Evolutionary conservation across 148 eudicot genomes (phyloP).

Genomic region (Rhododendron simsii): DNA sequence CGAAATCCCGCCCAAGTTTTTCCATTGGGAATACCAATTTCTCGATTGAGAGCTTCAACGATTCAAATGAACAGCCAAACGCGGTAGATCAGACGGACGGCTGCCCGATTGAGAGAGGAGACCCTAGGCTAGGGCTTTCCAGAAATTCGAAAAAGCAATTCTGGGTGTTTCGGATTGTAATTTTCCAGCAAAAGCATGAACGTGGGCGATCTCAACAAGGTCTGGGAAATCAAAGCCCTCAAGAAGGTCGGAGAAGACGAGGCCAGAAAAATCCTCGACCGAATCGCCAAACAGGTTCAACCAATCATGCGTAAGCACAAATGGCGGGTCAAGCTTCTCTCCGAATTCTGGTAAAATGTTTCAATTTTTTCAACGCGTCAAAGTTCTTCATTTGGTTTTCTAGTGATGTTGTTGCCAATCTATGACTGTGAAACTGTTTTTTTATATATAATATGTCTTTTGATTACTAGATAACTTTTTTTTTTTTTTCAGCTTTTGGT

Average conservation of each 20-base stretch:
- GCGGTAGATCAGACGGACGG: too few species aligned
- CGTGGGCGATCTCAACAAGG: slow-evolving; percentile 66
- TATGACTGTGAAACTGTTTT: not conserved
- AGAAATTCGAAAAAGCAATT: not conserved
- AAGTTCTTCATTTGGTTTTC: not conserved
- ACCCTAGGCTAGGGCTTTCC: not conserved
- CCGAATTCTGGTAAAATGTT: slow-evolving; percentile 29
- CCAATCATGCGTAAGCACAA: slow-evolving; percentile 87
- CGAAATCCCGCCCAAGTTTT: slow-evolving; percentile 6
- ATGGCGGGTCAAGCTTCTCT: slow-evolving; percentile 89
- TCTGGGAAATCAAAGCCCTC: slow-evolving; percentile 84
- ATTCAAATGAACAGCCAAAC: not conserved
- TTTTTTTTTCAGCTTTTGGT: not conserved
- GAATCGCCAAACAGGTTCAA: slow-evolving; percentile 79
- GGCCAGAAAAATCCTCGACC: slow-evolving; percentile 61
- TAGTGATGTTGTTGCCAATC: not conserved
- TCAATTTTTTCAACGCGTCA: not conserved
- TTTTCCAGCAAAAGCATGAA: slow-evolving; percentile 32
- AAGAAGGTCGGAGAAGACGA: slow-evolving; percentile 61
- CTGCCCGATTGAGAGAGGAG: not conserved
- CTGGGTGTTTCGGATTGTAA: not conserved
- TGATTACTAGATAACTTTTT: not conserved
- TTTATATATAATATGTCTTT: not conserved
- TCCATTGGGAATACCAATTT: not conserved
- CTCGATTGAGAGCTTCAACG: not conserved